A percentile compares a stretch with the other conserved stretches of the same genome.
Evolutionary conservation across 805 yeast species (phyloP).

Genomic region (Hanseniaspora jakobsenii): DNA sequence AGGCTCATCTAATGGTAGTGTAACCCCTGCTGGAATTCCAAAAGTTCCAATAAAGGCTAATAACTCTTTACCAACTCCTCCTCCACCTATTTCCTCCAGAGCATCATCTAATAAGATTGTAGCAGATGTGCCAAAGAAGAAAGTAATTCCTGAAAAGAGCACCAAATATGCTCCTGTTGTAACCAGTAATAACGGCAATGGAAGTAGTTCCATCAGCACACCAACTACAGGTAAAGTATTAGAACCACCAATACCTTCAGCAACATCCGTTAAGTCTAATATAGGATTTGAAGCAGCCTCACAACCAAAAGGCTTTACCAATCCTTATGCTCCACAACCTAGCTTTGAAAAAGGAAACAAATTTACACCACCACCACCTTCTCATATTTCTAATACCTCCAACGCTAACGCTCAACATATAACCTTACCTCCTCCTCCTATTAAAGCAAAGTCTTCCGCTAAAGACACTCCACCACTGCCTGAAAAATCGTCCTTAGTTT

Average conservation of each 20-base stretch:
- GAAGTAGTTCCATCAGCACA: no score
- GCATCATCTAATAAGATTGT: conserved; percentile 19
- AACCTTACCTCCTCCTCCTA: conserved; percentile 17
- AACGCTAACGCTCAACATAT: neutral
- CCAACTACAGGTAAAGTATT: conserved; percentile 6
- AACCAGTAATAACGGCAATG: no score
- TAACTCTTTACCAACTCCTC: no score
- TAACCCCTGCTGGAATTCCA: no score
- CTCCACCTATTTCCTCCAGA: conserved; percentile 27
- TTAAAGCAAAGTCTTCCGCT: conserved; percentile 20
- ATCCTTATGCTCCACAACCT: conserved; percentile 24
- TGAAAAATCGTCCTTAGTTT: neutral
- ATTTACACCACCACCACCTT: conserved; percentile 30
- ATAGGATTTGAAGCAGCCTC: conserved; percentile 15
- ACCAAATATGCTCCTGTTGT: conserved; percentile 20
- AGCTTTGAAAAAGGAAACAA: conserved; percentile 25
- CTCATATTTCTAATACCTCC: conserved; percentile 12
- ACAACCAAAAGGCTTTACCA: conserved; percentile 15
- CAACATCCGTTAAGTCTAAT: neutral
- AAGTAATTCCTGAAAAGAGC: conserved; percentile 19
- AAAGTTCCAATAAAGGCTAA: conserved; percentile 9
- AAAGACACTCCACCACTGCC: conserved; percentile 8
- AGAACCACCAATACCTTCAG: conserved; percentile 12
- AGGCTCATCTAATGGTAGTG: neutral
- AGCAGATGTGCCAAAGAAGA: conserved; percentile 20